Evolutionary conservation across 2,329 filamentous ascomycete species (phyloP).

Genomic region (Diaporthe helianthi): DNA sequence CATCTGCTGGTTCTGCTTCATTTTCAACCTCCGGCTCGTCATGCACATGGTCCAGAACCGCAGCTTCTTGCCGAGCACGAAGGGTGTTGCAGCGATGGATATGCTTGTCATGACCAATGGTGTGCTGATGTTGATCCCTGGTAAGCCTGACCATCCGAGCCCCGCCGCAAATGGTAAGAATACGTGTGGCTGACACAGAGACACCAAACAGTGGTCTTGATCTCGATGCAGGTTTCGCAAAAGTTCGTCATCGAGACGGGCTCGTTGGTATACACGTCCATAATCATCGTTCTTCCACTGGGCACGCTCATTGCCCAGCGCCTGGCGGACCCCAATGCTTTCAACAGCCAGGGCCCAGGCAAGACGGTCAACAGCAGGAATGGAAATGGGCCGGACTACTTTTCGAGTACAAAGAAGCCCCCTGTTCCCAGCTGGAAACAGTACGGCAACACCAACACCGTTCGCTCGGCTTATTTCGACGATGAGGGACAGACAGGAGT

Average conservation of each 20-base stretch:
- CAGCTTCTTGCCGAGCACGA: conserved; percentile 52
- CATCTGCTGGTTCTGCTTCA: conserved; percentile 58
- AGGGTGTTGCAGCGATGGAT: conserved; percentile 58
- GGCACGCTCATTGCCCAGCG: conserved; percentile 60
- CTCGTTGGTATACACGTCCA: conserved; percentile 57
- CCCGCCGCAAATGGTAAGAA: not conserved
- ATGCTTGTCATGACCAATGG: conserved; percentile 63
- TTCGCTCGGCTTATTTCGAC: not conserved
- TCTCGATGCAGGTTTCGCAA: conserved; percentile 53
- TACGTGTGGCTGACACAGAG: not conserved
- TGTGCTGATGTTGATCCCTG: conserved; percentile 62
- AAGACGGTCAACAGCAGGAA: conserved; percentile 34
- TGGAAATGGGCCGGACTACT: conserved; percentile 35
- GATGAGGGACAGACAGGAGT: conserved; percentile 36
- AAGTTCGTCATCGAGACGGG: conserved; percentile 56
- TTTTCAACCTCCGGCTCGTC: conserved; percentile 61
- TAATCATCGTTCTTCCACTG: conserved; percentile 59
- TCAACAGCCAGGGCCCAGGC: conserved; percentile 32
- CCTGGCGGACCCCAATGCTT: conserved; percentile 43
- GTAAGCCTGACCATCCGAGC: conserved; percentile 45
- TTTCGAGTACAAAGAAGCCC: conserved; percentile 32
- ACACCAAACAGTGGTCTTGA: conserved; percentile 54
- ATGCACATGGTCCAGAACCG: conserved; percentile 56
- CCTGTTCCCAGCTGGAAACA: conserved; percentile 29
- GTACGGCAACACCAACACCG: conserved; percentile 31